Conservation (phyloP, 1,284 basidiomycete species). For the Porogramme epimiltina region DNA sequence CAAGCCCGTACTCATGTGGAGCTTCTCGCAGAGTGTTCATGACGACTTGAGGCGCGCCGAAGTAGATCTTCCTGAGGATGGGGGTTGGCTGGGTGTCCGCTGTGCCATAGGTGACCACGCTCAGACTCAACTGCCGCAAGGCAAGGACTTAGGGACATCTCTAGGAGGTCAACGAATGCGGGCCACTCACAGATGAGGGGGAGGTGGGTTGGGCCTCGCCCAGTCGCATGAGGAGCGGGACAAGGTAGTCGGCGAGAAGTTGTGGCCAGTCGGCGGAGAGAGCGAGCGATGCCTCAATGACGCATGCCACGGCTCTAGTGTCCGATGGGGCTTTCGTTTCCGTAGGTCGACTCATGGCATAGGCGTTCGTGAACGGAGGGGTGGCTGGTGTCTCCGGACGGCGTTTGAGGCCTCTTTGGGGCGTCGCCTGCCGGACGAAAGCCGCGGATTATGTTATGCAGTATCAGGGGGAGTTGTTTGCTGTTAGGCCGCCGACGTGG, state of each 20-base stretch:
- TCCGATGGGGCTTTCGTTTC: conserved; percentile 16
- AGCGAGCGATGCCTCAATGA: conserved; percentile 64
- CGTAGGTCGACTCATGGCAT: no score
- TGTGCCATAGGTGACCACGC: conserved; percentile 57
- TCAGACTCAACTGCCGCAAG: conserved; percentile 48
- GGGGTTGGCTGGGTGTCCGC: conserved; percentile 55
- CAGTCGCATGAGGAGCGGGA: conserved; percentile 54
- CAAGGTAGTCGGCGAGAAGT: conserved; percentile 51
- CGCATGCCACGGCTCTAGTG: conserved; percentile 53
- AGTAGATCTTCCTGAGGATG: conserved; percentile 57
- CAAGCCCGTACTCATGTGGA: conserved; percentile 52
- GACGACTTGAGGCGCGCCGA: conserved; percentile 42
- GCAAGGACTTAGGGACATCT: no score
- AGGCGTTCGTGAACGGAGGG: no score
- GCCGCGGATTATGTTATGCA: no score
- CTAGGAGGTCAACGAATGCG: no score
- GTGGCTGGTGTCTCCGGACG: no score
- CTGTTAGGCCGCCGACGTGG: no score
- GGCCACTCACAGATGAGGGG: not conserved
- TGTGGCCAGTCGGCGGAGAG: conserved; percentile 56
- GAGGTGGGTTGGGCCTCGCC: conserved; percentile 42
- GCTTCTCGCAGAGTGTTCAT: conserved; percentile 51
- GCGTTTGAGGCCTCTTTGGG: no score
- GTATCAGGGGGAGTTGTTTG: no score
- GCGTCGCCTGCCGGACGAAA: no score